A percentile compares a stretch with the other conserved stretches of the same genome.
These are phyloP conservation scores for Ambrosiella cleistominuta DNA, from an alignment of 2,329 filamentous ascomycete species.

Conservation along the genomic window DNA sequence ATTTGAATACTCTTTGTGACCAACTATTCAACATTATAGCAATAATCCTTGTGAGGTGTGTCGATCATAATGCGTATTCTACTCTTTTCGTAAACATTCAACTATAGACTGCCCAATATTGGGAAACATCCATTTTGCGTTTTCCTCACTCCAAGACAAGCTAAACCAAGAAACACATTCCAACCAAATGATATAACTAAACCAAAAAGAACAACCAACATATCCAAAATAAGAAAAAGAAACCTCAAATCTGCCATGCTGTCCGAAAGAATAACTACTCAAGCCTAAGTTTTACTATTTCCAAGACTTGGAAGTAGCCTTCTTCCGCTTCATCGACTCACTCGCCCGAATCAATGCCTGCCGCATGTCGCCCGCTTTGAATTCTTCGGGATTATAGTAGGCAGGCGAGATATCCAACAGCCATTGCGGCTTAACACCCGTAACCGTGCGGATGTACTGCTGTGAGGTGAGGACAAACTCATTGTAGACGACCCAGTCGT, in stretches of 20 bases:
- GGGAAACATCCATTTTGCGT: background rate
- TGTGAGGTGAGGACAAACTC: conserved; percentile 96
- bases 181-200: background rate
- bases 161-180: background rate
- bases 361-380: conserved; percentile 76
- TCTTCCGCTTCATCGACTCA: conserved; percentile 43
- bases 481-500: conserved; percentile 95
- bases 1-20: background rate
- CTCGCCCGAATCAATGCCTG: conserved; percentile 39
- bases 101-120: background rate
- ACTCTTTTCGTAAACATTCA: background rate
- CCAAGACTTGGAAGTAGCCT: conserved; percentile 30
- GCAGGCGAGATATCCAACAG: conserved; percentile 80
- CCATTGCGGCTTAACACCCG: conserved; percentile 85
- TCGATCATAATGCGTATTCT: too few species aligned
- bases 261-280: background rate
- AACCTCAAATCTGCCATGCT: background rate
- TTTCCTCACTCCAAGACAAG: background rate
- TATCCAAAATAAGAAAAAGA: background rate
- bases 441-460: conserved; percentile 93
- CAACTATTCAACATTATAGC: background rate
- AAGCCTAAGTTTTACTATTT: conserved; percentile 7
- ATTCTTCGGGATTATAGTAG: conserved; percentile 75
- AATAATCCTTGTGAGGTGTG: too few species aligned
- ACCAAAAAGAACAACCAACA: conserved; percentile 2